Conservation (phyloP, 2,329 filamentous ascomycete species). For the Lachnum nothofagi region DNA sequence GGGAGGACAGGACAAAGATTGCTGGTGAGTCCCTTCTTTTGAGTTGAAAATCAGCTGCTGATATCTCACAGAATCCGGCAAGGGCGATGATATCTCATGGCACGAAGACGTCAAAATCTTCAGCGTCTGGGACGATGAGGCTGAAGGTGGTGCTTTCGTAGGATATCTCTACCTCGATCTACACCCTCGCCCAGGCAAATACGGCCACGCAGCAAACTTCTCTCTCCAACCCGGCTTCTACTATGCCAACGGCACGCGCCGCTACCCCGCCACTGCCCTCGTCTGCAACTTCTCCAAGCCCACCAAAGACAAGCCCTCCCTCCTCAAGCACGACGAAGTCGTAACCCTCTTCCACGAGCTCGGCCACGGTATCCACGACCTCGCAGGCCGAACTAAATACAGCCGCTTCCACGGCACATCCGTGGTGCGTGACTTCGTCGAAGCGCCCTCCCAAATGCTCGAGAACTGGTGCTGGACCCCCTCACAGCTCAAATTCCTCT, state of each 20-base stretch:
- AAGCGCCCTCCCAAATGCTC: slow-evolving; percentile 68
- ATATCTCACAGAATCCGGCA: slow-evolving; percentile 22
- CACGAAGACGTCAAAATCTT: slow-evolving; percentile 79
- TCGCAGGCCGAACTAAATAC: slow-evolving; percentile 58
- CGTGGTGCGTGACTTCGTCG: slow-evolving; percentile 64
- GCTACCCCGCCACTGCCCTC: slow-evolving; percentile 72
- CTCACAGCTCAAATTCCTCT: slow-evolving; percentile 59
- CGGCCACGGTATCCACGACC: slow-evolving; percentile 66
- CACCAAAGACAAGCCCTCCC: slow-evolving; percentile 66
- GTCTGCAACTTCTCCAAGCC: slow-evolving; percentile 86
- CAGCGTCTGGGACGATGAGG: slow-evolving; percentile 74
- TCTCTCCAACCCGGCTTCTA: slow-evolving; percentile 70
- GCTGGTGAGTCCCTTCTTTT: slow-evolving; percentile 17
- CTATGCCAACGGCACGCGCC: slow-evolving; percentile 60
- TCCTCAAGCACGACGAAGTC: slow-evolving; percentile 78
- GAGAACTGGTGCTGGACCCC: slow-evolving; percentile 74
- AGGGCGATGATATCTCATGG: slow-evolving; percentile 56
- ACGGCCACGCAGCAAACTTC: slow-evolving; percentile 81
- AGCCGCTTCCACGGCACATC: slow-evolving; percentile 64
- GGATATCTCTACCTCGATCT: slow-evolving; percentile 81
- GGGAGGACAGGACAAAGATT: slow-evolving; percentile 52
- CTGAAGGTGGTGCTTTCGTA: slow-evolving; percentile 66
- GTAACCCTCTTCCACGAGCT: slow-evolving; percentile 78
- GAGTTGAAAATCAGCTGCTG: background rate
- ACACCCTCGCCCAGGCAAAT: slow-evolving; percentile 75